Evolutionary conservation across 805 yeast species (phyloP), one percentile per base, ranked within the genome.

Genomic region (Monosporozyma servazzii): DNA sequence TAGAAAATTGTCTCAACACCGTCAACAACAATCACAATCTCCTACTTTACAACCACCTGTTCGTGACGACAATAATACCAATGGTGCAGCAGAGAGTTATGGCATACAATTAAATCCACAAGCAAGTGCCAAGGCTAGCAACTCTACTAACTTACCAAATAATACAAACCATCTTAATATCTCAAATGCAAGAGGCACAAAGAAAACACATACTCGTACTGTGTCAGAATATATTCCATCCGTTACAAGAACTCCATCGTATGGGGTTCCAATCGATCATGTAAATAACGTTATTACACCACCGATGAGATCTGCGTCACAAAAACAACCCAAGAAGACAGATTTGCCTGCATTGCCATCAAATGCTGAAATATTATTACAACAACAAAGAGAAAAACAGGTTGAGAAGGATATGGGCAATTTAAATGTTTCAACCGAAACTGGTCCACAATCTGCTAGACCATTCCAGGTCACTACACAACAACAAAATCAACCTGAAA

Each of bases 181-280:
- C 10, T 2, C 7, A 25, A 33, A 47, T 47, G 10, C 23, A 17
- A 41, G 47, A 23, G 33, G 43, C 25, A 41, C 47, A 6, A 54
- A 48, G 31, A 65, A 64, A 53, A 56, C 65, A 2, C 70, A 68
- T 53, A 54, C 66, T 15, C 63, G 70, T 55, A 63, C 80, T 8
- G 79, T 78, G 1, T 68, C 71, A 3, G 71, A 68, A 51, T 64
- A 66, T 49, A 64, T 59, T 3, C 68, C 71, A 13, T 45, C 62
- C 23, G 53, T 58, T 1, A 48, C 58, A 29, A 58, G 55, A 45
- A 50, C 51, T 10, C 74, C 73, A 51, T 67, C 75, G 2, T 68
- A 74, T 48, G 48, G 45, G 30, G 17, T 39, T 17, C 30, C 47
- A 42, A 13, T 44, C 46, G 40, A 43, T 31, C 43, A 41, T 15